phyloP scores from a whole-genome alignment of 179 eudicot genomes.

The Actinidia chinensis region DNA sequence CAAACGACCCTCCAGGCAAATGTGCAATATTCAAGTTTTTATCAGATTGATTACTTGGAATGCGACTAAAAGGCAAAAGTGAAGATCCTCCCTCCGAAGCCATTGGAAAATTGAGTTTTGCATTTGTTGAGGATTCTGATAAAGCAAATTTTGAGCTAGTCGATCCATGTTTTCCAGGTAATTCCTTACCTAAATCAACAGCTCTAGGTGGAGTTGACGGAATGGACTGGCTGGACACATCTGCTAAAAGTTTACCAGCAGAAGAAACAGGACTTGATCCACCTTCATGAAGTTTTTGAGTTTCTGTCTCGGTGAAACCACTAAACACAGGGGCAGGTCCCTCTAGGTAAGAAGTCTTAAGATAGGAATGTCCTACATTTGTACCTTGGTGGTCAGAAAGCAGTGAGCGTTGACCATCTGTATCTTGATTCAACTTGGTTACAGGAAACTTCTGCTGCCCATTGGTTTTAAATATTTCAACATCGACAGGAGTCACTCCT shows the following conservation, averaged over 20 bases:
- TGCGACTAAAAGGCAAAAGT: constrained; percentile 25
- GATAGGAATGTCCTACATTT: constrained; percentile 21
- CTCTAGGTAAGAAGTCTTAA: constrained; percentile 25
- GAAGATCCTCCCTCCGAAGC: constrained; percentile 31
- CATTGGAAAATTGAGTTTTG: constrained; percentile 22
- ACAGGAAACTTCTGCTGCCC: constrained; percentile 26
- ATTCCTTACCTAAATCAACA: constrained; percentile 18
- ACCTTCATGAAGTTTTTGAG: constrained; percentile 25
- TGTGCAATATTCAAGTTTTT: constrained; percentile 16
- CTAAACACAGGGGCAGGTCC: constrained; percentile 20
- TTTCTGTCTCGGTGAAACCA: constrained; percentile 23
- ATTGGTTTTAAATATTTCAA: constrained; percentile 21
- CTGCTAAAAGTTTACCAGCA: constrained; percentile 21
- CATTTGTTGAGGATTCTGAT: constrained; percentile 27
- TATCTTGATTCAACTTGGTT: constrained; percentile 18
- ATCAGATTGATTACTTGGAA: constrained; percentile 27
- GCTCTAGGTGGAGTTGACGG: constrained; percentile 10
- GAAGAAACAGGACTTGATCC: constrained; percentile 32
- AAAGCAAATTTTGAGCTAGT: constrained; percentile 24
- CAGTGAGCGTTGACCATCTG: constrained; percentile 19
- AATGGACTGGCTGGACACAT: constrained; percentile 23
- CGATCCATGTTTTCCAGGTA: constrained; percentile 35
- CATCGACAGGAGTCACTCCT: no score
- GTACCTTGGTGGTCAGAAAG: constrained; percentile 22
- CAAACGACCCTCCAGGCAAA: constrained; percentile 31